Base-by-base conservation (phyloP, 768 basidiomycete species). In the Trametes punicea region DNA sequence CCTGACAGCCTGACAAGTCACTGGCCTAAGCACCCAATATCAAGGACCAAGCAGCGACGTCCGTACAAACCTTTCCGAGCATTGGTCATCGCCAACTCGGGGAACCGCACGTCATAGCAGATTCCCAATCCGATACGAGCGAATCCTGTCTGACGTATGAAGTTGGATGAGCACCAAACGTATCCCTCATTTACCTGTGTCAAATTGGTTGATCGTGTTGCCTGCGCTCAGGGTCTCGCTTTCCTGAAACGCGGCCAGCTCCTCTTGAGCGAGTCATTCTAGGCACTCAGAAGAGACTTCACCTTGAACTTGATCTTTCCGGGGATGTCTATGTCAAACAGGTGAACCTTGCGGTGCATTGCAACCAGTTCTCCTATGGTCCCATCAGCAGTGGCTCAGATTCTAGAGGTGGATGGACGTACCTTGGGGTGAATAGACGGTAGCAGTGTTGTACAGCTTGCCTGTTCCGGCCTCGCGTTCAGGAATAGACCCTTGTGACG, bases 251-350 rank as follows among this genome's bases (percentile, higher is more conserved):
- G 40, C n/a, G n/a, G n/a, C n/a, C n/a, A n/a, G n/a, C n/a, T n/a
- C n/a, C n/a, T n/a, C n/a, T n/a, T n/a, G n/a, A n/a, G n/a, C n/a
- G n/a, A n/a, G n/a, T n/a, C n/a, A n/a, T n/a, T n/a, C n/a, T 13
- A 36, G 9, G 34, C 34, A 5, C 34, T 10, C 5, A 4, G 34
- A 36, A 3, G 23, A 13, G 6, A 23, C 4, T 4, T 10, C 53
- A 85, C 93, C 77, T 90, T 91, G 79, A 94, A 94, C 18, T 71
- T 90, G 68, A 96, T 93, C 68, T 90, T 87, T 15, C 92, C 93
- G 0, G 90, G 89, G 48, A 99, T 96, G 66, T 98, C 93, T 59
- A 98, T 98, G 69, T 99, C 96, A 71, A 98, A 99, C 4, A 99
- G 76, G 67, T 99, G 97, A 2, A 98, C 81, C 71, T 99, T 99